These are phyloP conservation scores for Amphirosellinia nigrospora DNA, from an alignment of 495 filamentous ascomycete genomes.

Conservation along the genomic window DNA sequence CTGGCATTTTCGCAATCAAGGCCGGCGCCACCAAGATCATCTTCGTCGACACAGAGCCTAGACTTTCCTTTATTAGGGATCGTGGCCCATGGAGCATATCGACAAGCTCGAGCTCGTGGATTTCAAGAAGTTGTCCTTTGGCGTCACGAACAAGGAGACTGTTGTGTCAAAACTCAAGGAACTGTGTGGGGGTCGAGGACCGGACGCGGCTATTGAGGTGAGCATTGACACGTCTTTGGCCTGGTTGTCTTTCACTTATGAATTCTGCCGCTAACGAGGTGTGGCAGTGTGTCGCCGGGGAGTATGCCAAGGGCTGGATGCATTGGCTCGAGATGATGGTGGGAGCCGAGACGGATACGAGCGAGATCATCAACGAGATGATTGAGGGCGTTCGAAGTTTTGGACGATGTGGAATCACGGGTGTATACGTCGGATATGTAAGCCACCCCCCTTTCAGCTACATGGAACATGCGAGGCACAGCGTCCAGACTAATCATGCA, in stretches of 20 bases:
- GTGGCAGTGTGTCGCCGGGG: conserved; percentile 71
- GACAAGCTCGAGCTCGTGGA: conserved; percentile 52
- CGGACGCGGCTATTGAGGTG: conserved; percentile 76
- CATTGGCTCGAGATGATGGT: conserved; percentile 78
- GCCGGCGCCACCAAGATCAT: conserved; percentile 80
- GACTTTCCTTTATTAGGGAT: conserved; percentile 68
- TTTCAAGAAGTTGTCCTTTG: conserved; percentile 54
- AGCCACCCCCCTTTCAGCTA: conserved; percentile 38
- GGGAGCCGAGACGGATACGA: conserved; percentile 83
- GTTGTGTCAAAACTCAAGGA: conserved; percentile 77
- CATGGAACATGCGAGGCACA: not conserved
- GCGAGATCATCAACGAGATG: conserved; percentile 89
- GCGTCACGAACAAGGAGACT: conserved; percentile 56
- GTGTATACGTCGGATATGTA: conserved; percentile 83
- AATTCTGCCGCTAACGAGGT: not conserved
- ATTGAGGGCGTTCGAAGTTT: conserved; percentile 77
- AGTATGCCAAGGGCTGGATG: conserved; percentile 83
- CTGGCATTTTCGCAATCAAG: conserved; percentile 70
- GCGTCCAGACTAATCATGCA: conserved; percentile 19
- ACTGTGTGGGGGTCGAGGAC: conserved; percentile 67
- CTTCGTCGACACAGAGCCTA: conserved; percentile 80
- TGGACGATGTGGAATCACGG: conserved; percentile 78
- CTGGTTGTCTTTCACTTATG: not conserved
- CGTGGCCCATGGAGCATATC: conserved; percentile 57
- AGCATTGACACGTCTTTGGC: not conserved